Evolutionary conservation across 2,329 filamentous ascomycete genomes (phyloP).

Genomic region (Stromatinia cepivora): DNA sequence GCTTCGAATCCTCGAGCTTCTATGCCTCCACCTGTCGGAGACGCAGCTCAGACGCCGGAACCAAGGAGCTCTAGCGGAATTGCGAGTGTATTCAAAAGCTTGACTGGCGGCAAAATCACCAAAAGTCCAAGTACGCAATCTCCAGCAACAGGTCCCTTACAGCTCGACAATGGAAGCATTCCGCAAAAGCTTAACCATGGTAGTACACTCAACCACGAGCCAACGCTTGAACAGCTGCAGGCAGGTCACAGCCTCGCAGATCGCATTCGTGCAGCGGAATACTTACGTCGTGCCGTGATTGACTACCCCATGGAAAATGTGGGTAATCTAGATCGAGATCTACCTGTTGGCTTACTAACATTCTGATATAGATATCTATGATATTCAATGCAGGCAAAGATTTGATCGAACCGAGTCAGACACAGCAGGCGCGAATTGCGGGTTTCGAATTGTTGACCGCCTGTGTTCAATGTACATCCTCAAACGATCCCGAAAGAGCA

Average conservation of each 20-base stretch:
- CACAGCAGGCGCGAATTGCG: conserved; percentile 54
- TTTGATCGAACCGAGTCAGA: conserved; percentile 58
- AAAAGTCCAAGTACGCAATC: conserved; percentile 49
- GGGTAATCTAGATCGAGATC: conserved; percentile 22
- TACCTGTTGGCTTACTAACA: background rate
- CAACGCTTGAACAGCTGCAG: conserved; percentile 56
- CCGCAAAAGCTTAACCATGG: conserved; percentile 44
- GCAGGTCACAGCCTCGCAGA: conserved; percentile 52
- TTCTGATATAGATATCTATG: conserved; percentile 34
- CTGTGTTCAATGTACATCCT: conserved; percentile 61
- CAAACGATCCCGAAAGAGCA: conserved; percentile 65
- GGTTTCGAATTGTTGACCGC: conserved; percentile 67
- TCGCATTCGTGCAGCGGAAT: conserved; percentile 57
- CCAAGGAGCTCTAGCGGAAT: conserved; percentile 56
- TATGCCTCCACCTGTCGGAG: conserved; percentile 62
- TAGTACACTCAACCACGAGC: conserved; percentile 54
- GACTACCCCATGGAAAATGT: conserved; percentile 55
- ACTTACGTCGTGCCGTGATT: conserved; percentile 56
- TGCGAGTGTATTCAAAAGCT: conserved; percentile 63
- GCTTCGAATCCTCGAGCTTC: conserved; percentile 40
- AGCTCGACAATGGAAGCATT: conserved; percentile 45
- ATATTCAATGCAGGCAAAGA: conserved; percentile 69
- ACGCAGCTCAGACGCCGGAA: conserved; percentile 57
- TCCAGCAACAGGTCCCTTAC: conserved; percentile 45
- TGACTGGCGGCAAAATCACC: conserved; percentile 55